These are phyloP conservation scores for Pythium brassicae DNA, from an alignment of 352 stramenopile genomes.

Conservation along the genomic window DNA sequence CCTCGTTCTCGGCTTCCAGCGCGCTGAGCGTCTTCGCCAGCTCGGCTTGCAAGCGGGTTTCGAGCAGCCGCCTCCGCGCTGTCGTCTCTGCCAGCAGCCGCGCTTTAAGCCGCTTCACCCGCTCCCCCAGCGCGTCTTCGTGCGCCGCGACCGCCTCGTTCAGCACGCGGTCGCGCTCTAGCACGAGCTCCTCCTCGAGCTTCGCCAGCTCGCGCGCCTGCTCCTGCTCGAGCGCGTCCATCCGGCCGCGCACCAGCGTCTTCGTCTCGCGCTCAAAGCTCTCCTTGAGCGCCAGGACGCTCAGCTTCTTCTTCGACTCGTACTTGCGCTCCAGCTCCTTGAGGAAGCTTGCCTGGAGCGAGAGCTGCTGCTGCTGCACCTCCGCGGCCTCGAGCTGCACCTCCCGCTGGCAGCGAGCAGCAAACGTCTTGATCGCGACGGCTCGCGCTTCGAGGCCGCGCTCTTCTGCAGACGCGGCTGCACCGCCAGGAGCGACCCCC, in stretches of 20 bases:
- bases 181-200: constrained; percentile 20
- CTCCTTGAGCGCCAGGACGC: constrained; percentile 39
- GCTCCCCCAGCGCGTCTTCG: constrained; percentile 31
- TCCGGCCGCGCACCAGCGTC: constrained; percentile 27
- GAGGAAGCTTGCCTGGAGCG: constrained; percentile 30
- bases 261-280: constrained; percentile 53
- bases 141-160: constrained; percentile 31
- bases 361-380: constrained; percentile 29
- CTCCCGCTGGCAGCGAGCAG: constrained; percentile 27
- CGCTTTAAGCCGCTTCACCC: constrained; percentile 29
- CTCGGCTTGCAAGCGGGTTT: constrained; percentile 33
- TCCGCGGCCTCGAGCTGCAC: constrained; percentile 25
- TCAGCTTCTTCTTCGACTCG: constrained; percentile 57
- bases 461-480: constrained; percentile 15
- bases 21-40: constrained; percentile 19
- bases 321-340: constrained; percentile 60
- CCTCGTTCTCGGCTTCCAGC: constrained; percentile 28
- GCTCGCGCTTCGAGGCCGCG: constrained; percentile 26
- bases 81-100: constrained; percentile 35
- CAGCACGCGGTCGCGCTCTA: constrained; percentile 29
- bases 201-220: constrained; percentile 27
- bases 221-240: constrained; percentile 44
- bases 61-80: constrained; percentile 24
- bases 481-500: constrained; percentile 11
- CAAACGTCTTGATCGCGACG: constrained; percentile 28